Evolutionary conservation across 768 basidiomycete species (phyloP).

Genomic region (Phaeolepiota aurea): DNA sequence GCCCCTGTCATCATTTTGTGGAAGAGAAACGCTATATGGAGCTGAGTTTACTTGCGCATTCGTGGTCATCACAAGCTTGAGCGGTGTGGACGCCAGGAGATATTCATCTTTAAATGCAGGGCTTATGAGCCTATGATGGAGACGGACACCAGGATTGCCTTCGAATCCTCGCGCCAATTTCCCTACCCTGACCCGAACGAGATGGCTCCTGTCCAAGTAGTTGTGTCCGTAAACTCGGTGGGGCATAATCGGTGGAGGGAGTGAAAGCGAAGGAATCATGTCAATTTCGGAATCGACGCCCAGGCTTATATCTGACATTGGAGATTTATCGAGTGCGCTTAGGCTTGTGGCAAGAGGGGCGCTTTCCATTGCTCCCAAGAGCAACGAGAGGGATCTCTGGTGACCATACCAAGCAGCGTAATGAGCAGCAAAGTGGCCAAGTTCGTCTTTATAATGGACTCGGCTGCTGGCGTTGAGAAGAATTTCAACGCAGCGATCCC

Average conservation of each 20-base stretch:
- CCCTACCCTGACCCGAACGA: constrained; percentile 84
- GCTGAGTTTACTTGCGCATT: constrained; percentile 76
- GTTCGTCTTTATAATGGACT: constrained; percentile 74
- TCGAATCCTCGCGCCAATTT: constrained; percentile 36
- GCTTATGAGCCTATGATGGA: constrained; percentile 69
- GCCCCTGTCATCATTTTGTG: constrained; percentile 60
- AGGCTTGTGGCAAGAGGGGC: constrained; percentile 15
- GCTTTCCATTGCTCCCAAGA: constrained; percentile 39
- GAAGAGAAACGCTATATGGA: constrained; percentile 85
- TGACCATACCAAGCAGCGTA: constrained; percentile 98
- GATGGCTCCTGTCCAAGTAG: constrained; percentile 77
- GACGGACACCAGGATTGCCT: constrained; percentile 42
- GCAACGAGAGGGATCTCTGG: constrained; percentile 51
- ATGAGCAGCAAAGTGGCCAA: constrained; percentile 77
- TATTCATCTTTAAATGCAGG: constrained; percentile 60
- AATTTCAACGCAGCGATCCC: constrained; percentile 61
- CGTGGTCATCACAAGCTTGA: constrained; percentile 94
- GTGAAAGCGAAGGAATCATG: constrained; percentile 85
- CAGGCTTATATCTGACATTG: constrained; percentile 24
- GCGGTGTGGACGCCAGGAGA: constrained; percentile 66
- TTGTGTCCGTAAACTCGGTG: constrained; percentile 97
- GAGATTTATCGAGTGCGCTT: constrained; percentile 24
- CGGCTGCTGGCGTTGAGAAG: constrained; percentile 75
- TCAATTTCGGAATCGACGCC: constrained; percentile 70
- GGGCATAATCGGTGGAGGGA: constrained; percentile 98